These are phyloP conservation scores for Hemileccinum hortonii DNA, from an alignment of 1,284 basidiomycete genomes.

Conservation along the genomic window DNA sequence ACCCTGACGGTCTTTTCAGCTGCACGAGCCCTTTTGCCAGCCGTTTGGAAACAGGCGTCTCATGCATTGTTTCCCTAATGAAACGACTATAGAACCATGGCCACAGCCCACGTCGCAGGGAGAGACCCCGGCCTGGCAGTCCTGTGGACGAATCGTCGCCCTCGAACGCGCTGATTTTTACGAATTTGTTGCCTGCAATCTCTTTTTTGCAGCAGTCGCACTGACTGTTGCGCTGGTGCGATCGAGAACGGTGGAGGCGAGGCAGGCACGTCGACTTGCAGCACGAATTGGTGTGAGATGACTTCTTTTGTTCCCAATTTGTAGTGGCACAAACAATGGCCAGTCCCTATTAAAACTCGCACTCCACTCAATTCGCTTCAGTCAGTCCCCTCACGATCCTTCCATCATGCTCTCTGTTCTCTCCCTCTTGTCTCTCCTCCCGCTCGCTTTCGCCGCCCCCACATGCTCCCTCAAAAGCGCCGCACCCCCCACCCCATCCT, in stretches of 20 bases:
- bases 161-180: constrained; percentile 82
- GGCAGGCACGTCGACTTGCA: constrained; percentile 79
- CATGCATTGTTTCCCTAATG: constrained; percentile 68
- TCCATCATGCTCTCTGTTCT: constrained; percentile 20
- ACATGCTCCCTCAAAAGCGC: constrained; percentile 20
- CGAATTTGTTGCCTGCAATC: constrained; percentile 83
- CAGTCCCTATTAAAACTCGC: too few species aligned
- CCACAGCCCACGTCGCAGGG: constrained; percentile 39
- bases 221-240: constrained; percentile 66
- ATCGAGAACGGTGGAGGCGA: constrained; percentile 62
- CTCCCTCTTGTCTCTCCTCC: constrained; percentile 23
- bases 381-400: too few species aligned
- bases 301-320: too few species aligned
- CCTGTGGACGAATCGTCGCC: constrained; percentile 79
- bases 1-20: constrained; percentile 42
- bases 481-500: constrained; percentile 3
- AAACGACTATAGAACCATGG: constrained; percentile 16
- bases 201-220: constrained; percentile 67
- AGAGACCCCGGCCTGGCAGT: constrained; percentile 84
- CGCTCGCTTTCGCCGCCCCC: constrained; percentile 30
- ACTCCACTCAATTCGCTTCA: too few species aligned
- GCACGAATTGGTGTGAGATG: constrained; percentile 67
- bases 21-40: constrained; percentile 83
- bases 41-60: constrained; percentile 88
- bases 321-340: too few species aligned